phyloP scores from a whole-genome alignment of 179 eudicot species.

The Silene vulgaris region DNA sequence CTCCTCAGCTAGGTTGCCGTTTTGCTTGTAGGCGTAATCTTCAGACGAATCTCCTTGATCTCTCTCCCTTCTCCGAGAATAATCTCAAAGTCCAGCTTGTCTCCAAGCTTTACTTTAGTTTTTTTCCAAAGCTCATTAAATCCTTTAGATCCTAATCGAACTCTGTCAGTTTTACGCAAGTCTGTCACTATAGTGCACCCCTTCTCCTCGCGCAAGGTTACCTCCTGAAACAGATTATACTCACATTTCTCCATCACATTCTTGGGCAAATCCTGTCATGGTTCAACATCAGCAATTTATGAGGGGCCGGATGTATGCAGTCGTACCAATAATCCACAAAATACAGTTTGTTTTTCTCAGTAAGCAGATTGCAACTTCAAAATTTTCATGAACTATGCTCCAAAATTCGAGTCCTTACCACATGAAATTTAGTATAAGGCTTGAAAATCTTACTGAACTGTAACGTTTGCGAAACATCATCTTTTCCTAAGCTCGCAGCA shows the following conservation, averaged over 20 bases:
- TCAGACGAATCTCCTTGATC: constrained; percentile 7
- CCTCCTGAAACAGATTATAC: not conserved
- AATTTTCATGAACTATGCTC: too few species aligned
- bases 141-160: not conserved
- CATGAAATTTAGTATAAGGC: not conserved
- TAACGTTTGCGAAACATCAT: not conserved
- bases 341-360: too few species aligned
- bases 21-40: not conserved
- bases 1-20: not conserved
- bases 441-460: not conserved
- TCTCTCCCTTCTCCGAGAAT: not conserved
- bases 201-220: not conserved
- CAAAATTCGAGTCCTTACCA: not conserved
- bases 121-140: not conserved
- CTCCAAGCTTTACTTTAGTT: not conserved
- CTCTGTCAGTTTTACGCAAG: not conserved
- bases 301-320: too few species aligned
- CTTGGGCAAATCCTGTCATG: not conserved
- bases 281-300: not conserved
- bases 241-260: not conserved
- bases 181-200: not conserved
- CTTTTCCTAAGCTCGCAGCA: not conserved
- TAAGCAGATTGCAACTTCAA: too few species aligned
- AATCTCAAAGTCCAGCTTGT: not conserved
- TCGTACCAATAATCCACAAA: too few species aligned